Conservation (phyloP, 371 early-diverging fungal species). For the Lichtheimia ornata region DNA sequence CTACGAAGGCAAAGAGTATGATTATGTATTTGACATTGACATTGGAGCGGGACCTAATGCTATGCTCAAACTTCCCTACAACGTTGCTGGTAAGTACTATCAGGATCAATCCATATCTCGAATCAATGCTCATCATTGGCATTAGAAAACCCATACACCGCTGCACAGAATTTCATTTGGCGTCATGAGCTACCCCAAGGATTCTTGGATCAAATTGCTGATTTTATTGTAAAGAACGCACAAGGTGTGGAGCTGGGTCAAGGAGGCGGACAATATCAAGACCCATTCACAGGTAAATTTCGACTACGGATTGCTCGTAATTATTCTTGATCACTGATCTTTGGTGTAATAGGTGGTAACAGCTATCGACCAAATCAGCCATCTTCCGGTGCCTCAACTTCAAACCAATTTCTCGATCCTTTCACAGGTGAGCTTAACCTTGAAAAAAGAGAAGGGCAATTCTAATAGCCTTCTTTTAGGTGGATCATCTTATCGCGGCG, state of each 20-base stretch:
- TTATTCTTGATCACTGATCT: background rate
- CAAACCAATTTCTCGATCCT: conserved; percentile 35
- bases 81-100: conserved; percentile 63
- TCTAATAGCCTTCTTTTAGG: background rate
- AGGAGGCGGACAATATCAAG: conserved; percentile 44
- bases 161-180: conserved; percentile 90
- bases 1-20: conserved; percentile 90
- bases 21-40: conserved; percentile 97
- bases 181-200: conserved; percentile 77
- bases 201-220: conserved; percentile 90
- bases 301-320: too few species aligned
- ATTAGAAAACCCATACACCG: conserved; percentile 89
- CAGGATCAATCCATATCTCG: background rate
- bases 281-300: conserved; percentile 68
- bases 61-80: conserved; percentile 92
- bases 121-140: background rate
- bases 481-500: conserved; percentile 8
- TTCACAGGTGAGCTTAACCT: conserved; percentile 43
- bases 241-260: conserved; percentile 58
- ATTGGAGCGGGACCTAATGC: conserved; percentile 76
- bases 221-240: conserved; percentile 91
- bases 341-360: conserved; percentile 37
- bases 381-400: conserved; percentile 1
- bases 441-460: too few species aligned
- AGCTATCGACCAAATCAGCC: conserved; percentile 47